Evolutionary conservation across 768 basidiomycete genomes (phyloP).

Genomic region (Panellus pusillus): DNA sequence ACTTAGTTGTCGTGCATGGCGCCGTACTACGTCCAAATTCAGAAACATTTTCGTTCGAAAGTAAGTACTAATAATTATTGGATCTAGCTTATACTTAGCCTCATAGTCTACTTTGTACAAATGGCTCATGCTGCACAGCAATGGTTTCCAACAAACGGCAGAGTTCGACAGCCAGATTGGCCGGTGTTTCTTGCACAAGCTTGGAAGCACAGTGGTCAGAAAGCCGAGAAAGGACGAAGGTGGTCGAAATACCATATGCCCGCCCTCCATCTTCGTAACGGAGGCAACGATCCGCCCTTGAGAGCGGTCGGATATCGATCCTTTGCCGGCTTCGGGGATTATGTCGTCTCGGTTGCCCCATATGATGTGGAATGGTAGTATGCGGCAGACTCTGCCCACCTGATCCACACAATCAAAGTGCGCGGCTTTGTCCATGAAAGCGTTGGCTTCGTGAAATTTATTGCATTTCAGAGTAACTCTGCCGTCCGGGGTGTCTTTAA

Average conservation of each 20-base stretch:
- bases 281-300: conserved; percentile 44
- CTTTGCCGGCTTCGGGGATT: conserved; percentile 44
- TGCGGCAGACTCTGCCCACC: conserved; percentile 35
- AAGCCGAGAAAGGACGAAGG: neutral
- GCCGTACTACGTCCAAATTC: too few relatives aligned
- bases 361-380: conserved; percentile 47
- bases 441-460: conserved; percentile 44
- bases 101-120: conserved; percentile 10
- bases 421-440: conserved; percentile 42
- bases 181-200: conserved; percentile 6
- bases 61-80: too few relatives aligned
- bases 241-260: conserved; percentile 42
- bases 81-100: neutral
- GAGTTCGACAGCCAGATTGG: neutral
- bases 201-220: neutral
- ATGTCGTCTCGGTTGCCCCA: conserved; percentile 45
- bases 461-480: conserved; percentile 44
- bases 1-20: too few relatives aligned
- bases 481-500: conserved; percentile 17
- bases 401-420: conserved; percentile 42
- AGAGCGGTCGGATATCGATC: conserved; percentile 40
- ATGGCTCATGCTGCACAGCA: neutral
- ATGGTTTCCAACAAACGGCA: conserved; percentile 3
- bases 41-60: too few relatives aligned
- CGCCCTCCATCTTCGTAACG: conserved; percentile 41